A percentile compares a stretch with the other conserved stretches of the same genome.
Evolutionary conservation across 1,284 basidiomycete genomes (phyloP).

Genomic region (Ceratobasidium sp.): DNA sequence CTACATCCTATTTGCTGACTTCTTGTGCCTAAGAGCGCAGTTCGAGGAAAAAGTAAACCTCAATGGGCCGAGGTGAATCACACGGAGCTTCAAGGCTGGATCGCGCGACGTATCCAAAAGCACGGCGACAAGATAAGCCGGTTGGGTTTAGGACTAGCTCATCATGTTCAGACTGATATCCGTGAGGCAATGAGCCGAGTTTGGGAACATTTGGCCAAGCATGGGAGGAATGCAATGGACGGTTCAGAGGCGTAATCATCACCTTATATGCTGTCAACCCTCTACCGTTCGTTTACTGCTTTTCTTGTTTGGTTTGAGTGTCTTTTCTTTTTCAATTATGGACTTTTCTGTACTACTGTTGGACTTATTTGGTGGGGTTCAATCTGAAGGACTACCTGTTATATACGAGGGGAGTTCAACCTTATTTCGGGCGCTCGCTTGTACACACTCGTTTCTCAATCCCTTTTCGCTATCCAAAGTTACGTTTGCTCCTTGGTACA

Average conservation of each 20-base stretch:
- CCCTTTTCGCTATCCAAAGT: too few species aligned
- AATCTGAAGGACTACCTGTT: too few species aligned
- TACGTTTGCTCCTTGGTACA: too few species aligned
- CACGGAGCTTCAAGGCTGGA: conserved; percentile 38
- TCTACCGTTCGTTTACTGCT: background rate
- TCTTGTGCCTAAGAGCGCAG: conserved; percentile 7
- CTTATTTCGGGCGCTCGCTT: too few species aligned
- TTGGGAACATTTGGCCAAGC: conserved; percentile 34
- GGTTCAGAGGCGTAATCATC: background rate
- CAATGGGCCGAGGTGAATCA: conserved; percentile 37
- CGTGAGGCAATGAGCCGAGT: conserved; percentile 31
- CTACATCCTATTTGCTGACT: background rate
- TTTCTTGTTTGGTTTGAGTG: background rate
- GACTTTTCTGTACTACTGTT: background rate
- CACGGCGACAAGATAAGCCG: conserved; percentile 40
- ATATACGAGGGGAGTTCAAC: too few species aligned
- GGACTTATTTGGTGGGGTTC: too few species aligned
- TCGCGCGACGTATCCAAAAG: conserved; percentile 36
- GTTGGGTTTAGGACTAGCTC: conserved; percentile 26
- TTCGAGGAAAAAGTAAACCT: conserved; percentile 9
- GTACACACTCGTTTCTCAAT: too few species aligned
- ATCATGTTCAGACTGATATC: conserved; percentile 33
- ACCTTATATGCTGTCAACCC: background rate
- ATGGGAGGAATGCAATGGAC: background rate
- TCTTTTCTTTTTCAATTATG: background rate